Percentiles rank a stretch among this genome's conserved stretches.
phyloP scores from a whole-genome alignment of 2,329 filamentous ascomycete species.

The Fusarium solani-melongenae region DNA sequence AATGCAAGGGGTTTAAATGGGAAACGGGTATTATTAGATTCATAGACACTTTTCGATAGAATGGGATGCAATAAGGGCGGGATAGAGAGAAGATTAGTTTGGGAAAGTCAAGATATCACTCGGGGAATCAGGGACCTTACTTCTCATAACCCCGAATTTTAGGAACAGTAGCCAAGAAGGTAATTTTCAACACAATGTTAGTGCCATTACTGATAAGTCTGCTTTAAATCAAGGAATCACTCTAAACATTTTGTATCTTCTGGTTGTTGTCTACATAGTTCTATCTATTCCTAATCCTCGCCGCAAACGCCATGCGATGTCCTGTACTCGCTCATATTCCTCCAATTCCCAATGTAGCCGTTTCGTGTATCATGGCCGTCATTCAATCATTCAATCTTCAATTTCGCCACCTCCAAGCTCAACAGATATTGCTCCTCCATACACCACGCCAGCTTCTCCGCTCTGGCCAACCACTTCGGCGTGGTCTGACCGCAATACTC shows the following conservation, averaged over 20 bases:
- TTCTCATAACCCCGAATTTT: background rate
- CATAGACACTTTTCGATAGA: background rate
- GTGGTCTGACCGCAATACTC: background rate
- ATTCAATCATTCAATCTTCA: background rate
- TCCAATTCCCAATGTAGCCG: background rate
- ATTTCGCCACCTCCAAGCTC: background rate
- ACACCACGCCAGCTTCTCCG: background rate
- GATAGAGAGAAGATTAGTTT: background rate
- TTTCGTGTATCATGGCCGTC: background rate
- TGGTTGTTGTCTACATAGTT: background rate
- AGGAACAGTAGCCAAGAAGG: background rate
- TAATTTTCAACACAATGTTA: background rate
- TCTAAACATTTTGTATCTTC: background rate
- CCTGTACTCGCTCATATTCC: background rate
- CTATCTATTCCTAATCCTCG: background rate
- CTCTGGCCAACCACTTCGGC: background rate
- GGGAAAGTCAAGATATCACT: background rate
- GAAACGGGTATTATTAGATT: background rate
- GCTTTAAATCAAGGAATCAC: background rate
- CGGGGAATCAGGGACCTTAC: background rate
- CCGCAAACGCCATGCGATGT: background rate
- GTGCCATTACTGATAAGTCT: background rate
- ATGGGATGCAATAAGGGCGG: background rate
- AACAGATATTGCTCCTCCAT: background rate
- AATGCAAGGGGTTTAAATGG: background rate